These are phyloP conservation scores for Ajuga reptans DNA, from an alignment of 305 asterid species.

Conservation along the genomic window DNA sequence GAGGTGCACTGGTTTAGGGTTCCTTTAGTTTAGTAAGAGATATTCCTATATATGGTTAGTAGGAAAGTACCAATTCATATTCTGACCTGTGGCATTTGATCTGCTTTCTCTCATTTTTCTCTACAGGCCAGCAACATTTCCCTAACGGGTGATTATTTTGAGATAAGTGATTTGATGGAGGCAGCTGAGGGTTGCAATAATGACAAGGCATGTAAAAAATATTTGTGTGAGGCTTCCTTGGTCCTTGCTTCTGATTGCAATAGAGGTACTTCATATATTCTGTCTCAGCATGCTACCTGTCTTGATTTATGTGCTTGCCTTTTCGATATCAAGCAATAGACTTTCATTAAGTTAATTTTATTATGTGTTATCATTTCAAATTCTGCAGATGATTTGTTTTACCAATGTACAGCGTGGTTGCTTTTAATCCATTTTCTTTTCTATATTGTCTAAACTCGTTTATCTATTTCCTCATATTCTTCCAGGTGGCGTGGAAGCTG, in stretches of 20 bases:
- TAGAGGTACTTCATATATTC: conserved; percentile 39
- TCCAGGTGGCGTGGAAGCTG: conserved; percentile 56
- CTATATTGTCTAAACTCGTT: not conserved
- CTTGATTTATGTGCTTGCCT: conserved; percentile 9
- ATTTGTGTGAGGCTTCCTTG: conserved; percentile 48
- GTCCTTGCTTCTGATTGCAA: conserved; percentile 52
- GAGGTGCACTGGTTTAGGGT: not conserved
- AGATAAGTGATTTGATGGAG: conserved; percentile 36
- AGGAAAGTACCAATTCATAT: too few relatives aligned
- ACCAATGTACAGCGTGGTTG: not conserved
- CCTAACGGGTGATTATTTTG: conserved; percentile 51
- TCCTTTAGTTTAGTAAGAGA: not conserved
- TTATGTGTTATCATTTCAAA: not conserved
- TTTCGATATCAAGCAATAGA: not conserved
- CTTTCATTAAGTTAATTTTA: not conserved
- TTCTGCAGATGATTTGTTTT: not conserved
- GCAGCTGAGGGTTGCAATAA: conserved; percentile 41
- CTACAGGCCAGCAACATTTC: conserved; percentile 64
- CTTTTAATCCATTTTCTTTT: not conserved
- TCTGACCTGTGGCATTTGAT: too few relatives aligned
- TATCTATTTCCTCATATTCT: conserved; percentile 21
- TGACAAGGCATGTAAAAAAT: conserved; percentile 44
- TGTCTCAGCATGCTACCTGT: conserved; percentile 9
- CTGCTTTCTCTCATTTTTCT: conserved; percentile 9
- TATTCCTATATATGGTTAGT: not conserved